A percentile compares a stretch with the other conserved stretches of the same genome.
phyloP scores from a whole-genome alignment of 345 rosid genomes.

The Ceriops zippeliana region DNA sequence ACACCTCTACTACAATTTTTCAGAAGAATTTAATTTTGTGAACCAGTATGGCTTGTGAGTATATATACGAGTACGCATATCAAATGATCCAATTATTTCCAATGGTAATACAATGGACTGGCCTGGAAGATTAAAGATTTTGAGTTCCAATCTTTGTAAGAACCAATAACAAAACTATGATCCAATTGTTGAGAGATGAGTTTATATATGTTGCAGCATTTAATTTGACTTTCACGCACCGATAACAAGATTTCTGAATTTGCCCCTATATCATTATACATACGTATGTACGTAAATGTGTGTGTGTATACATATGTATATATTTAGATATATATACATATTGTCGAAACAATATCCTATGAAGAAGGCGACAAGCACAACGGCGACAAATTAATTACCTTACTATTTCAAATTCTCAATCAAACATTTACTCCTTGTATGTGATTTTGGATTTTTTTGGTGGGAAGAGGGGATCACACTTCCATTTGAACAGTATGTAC shows the following conservation, averaged over 20 bases:
- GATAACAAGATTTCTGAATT: not conserved
- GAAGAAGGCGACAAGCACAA: too few relatives aligned
- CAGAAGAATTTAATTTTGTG: not conserved
- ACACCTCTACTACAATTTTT: not conserved
- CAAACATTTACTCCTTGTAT: too few relatives aligned
- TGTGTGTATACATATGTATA: too few relatives aligned
- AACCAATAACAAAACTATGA: too few relatives aligned
- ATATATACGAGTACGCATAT: not conserved
- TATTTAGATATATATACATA: too few relatives aligned
- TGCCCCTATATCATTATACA: not conserved
- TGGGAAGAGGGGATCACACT: slow-evolving; percentile 8
- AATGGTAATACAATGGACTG: too few relatives aligned
- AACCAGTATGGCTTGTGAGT: not conserved
- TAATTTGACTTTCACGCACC: not conserved
- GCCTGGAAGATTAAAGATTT: too few relatives aligned
- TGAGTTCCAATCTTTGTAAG: too few relatives aligned
- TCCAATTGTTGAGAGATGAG: not conserved
- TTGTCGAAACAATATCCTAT: too few relatives aligned
- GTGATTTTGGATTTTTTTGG: not conserved
- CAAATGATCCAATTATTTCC: too few relatives aligned
- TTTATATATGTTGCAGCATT: not conserved
- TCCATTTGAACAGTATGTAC: slow-evolving; percentile 8
- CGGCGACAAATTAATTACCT: not conserved
- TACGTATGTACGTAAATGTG: too few relatives aligned
- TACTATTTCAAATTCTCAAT: not conserved